phyloP scores from a whole-genome alignment of 2,329 filamentous ascomycete species.

The Arachnomyces sp. region DNA sequence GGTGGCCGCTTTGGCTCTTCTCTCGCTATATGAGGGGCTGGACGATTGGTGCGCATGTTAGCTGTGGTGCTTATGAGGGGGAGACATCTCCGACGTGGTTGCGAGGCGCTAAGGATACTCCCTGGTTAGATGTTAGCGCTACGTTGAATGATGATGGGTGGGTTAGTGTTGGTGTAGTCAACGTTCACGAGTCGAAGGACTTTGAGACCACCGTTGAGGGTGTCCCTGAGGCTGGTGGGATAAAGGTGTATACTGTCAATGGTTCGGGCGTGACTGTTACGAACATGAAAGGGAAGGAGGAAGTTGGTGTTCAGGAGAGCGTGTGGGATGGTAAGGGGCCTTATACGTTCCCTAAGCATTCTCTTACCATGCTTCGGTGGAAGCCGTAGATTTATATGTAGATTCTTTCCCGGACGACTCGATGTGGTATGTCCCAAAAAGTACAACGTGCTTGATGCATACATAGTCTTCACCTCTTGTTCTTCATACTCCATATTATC shows the following conservation, averaged over 20 bases:
- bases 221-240: conserved; percentile 35
- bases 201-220: conserved; percentile 56
- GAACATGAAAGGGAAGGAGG: conserved; percentile 56
- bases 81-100: conserved; percentile 34
- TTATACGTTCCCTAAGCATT: conserved; percentile 61
- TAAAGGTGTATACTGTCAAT: conserved; percentile 56
- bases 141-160: conserved; percentile 46
- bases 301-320: conserved; percentile 52
- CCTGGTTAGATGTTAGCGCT: conserved; percentile 45
- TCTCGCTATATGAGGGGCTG: conserved; percentile 65
- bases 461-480: too few species aligned
- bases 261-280: conserved; percentile 49
- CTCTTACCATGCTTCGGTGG: conserved; percentile 59
- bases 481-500: too few species aligned
- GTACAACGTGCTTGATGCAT: too few species aligned
- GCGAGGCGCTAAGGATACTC: conserved; percentile 50
- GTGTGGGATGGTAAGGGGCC: conserved; percentile 56
- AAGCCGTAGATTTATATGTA: conserved; percentile 29
- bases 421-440: too few species aligned
- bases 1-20: conserved; percentile 66
- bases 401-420: not conserved
- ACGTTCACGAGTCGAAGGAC: conserved; percentile 54
- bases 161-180: conserved; percentile 63
- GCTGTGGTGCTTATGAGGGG: conserved; percentile 56
- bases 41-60: conserved; percentile 58